Percentiles rank a stretch among this genome's conserved stretches.
These are phyloP conservation scores for Cytospora mali DNA, from an alignment of 2,329 filamentous ascomycete genomes.

Conservation along the genomic window DNA sequence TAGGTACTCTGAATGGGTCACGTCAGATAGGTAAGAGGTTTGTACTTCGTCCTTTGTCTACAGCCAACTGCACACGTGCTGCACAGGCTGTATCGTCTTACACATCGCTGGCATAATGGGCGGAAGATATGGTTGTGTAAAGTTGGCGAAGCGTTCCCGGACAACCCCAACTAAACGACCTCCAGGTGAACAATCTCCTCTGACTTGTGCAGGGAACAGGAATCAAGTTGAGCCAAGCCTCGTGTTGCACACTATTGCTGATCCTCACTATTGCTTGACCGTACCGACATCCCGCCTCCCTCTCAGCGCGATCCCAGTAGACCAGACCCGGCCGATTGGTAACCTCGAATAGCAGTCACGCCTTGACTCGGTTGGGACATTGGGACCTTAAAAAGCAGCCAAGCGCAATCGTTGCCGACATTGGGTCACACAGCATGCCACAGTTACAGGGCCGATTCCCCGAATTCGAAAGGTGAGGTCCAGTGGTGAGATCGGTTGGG, in stretches of 20 bases:
- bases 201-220: background rate
- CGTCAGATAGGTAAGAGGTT: too few relatives aligned
- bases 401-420: background rate
- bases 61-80: too few relatives aligned
- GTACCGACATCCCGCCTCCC: constrained; percentile 14
- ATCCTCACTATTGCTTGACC: background rate
- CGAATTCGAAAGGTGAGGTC: constrained; percentile 4
- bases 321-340: constrained; percentile 16
- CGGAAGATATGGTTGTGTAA: too few relatives aligned
- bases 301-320: background rate
- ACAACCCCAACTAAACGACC: too few relatives aligned
- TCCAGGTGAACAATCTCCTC: background rate
- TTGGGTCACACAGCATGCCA: background rate
- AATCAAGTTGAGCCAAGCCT: background rate
- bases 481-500: background rate
- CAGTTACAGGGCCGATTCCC: constrained; percentile 18
- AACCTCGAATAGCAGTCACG: background rate
- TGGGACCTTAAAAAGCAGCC: background rate
- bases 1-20: too few relatives aligned
- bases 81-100: too few relatives aligned
- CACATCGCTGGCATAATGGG: too few relatives aligned
- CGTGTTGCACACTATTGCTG: background rate
- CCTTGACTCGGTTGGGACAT: background rate
- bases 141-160: too few relatives aligned
- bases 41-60: too few relatives aligned